Conservation (phyloP, 148 eudicot genomes). For the Chenopodium formosanum region DNA sequence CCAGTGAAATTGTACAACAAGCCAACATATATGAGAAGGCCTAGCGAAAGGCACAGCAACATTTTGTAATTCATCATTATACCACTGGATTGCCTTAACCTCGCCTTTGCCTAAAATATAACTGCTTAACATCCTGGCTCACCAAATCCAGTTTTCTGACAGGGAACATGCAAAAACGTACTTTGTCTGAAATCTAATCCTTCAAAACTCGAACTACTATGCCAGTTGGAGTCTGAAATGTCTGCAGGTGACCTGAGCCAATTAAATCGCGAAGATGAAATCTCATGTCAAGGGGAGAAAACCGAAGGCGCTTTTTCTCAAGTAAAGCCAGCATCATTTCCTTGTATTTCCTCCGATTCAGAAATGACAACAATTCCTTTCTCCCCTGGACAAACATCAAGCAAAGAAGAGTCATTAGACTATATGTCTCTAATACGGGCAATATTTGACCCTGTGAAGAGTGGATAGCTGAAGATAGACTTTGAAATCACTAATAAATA, state of each 20-base stretch:
- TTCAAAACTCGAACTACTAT: conserved; percentile 69
- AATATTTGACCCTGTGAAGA: neutral
- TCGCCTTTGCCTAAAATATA: neutral
- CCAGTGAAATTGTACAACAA: neutral
- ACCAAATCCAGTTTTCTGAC: neutral
- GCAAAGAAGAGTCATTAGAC: conserved; percentile 15
- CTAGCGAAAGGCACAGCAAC: neutral
- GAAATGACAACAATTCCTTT: conserved; percentile 77
- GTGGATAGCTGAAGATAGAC: neutral
- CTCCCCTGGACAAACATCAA: conserved; percentile 57
- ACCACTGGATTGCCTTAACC: neutral
- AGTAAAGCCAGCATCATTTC: conserved; percentile 88
- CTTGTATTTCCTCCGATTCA: conserved; percentile 83
- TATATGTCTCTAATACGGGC: neutral
- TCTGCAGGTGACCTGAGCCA: conserved; percentile 85
- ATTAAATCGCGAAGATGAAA: conserved; percentile 91
- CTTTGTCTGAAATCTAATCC: conserved; percentile 43
- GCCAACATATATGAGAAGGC: conserved; percentile 8
- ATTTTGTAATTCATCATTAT: neutral
- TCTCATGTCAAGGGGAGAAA: conserved; percentile 85
- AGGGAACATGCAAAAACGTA: neutral
- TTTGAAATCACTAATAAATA: neutral
- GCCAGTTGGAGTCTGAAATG: conserved; percentile 76
- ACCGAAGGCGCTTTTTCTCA: conserved; percentile 75
- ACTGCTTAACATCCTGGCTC: neutral